Evolutionary conservation across 1,139 yeast genomes (phyloP), one percentile per base, ranked within the genome.

Genomic region (Ogataea hybrid): DNA sequence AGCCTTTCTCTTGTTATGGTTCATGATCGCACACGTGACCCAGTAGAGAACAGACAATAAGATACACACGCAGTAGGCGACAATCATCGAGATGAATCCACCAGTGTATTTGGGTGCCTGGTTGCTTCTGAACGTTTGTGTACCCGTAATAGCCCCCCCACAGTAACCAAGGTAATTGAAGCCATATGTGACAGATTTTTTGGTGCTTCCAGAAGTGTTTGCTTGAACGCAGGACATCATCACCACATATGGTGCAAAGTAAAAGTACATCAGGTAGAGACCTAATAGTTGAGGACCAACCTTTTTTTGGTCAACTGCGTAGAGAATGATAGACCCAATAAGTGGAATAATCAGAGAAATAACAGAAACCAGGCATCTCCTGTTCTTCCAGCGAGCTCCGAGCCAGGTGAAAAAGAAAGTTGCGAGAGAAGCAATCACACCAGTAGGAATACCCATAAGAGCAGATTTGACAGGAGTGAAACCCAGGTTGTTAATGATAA

Each of bases 141-240:
- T 71, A 0, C 77, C 77, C 29, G 64, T 58, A 39, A 72, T 54
- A 48, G 70, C 70, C 14, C 77, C 77, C 23, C 67, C 69, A 54
- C 75, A 69, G 48, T 71, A 71, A 0, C 70, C 72, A 58, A 32
- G 30, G 22, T 41, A 41, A 35, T 41, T 37, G 35, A 71, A 56
- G 3, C 72, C 73, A 52, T 65, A 67, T 7, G 65, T 63, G 15
- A 72, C 69, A 31, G 64, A 56, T 46, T 70, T 70, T 53, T 71
- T 71, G 25, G 76, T 69, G 52, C 68, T 69, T 15, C 76, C 77
- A n/a, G 72, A 69, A 15, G 68, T 66, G 47, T 71, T 71, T 8
- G 73, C 64, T 18, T 72, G 51, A 17, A 51, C 51, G 50, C 71
- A 68, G 28, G 53, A 47, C 25, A 51, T 48, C 41, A 48, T 42